Conservation (phyloP, 371 early-diverging fungal genomes). For the Mortierella sp. region DNA sequence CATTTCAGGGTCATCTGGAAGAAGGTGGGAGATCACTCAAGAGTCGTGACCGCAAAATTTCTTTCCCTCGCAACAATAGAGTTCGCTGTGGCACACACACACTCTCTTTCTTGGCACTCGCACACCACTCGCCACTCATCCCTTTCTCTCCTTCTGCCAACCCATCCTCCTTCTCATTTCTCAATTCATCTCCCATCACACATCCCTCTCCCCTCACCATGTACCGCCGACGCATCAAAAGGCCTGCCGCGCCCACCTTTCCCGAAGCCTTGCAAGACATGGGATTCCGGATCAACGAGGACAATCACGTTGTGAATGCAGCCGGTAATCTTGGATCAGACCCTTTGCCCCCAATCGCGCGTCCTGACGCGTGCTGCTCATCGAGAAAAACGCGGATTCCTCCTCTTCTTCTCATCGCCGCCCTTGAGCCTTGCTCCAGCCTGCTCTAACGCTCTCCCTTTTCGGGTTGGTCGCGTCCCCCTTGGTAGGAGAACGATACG, state of each 20-base stretch:
- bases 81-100: too few relatives aligned
- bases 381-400: too few relatives aligned
- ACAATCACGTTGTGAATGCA: conserved; percentile 10
- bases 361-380: not conserved
- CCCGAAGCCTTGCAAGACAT: conserved; percentile 20
- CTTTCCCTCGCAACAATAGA: too few relatives aligned
- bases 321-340: conserved; percentile 12
- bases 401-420: too few relatives aligned
- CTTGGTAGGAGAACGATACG: conserved; percentile 21
- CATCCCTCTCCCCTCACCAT: conserved; percentile 1
- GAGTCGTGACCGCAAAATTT: too few relatives aligned
- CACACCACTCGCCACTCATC: too few relatives aligned
- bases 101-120: too few relatives aligned
- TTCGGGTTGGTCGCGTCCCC: not conserved
- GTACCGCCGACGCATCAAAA: conserved; percentile 40
- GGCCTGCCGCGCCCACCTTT: conserved; percentile 19
- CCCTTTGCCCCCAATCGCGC: not conserved
- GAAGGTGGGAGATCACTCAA: too few relatives aligned
- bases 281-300: conserved; percentile 22
- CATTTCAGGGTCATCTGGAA: too few relatives aligned
- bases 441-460: not conserved
- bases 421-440: too few relatives aligned
- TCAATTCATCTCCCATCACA: not conserved
- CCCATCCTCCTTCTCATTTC: not conserved
- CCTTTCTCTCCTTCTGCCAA: too few relatives aligned